Percentiles rank a stretch among this genome's conserved stretches.
Evolutionary conservation across 2,329 filamentous ascomycete genomes (phyloP).

Genomic region (Neopestalotiopsis clavispora): DNA sequence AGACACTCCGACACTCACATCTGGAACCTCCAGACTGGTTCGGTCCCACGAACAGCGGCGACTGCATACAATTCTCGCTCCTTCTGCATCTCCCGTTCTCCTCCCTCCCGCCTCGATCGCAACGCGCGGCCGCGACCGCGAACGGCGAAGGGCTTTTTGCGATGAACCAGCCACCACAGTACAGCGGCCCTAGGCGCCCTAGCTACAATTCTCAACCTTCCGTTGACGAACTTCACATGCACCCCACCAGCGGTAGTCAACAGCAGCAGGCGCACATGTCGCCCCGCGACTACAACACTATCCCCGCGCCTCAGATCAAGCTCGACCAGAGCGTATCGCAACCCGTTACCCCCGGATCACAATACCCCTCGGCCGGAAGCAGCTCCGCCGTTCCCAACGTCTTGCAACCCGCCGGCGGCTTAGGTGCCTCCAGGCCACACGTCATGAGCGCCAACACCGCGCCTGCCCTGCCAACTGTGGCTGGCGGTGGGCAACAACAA

Average conservation of each 20-base stretch:
- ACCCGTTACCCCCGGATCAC: constrained; percentile 38
- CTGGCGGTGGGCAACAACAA: constrained; percentile 41
- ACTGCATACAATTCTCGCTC: background rate
- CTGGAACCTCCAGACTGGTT: background rate
- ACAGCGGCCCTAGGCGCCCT: constrained; percentile 42
- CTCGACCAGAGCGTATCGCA: constrained; percentile 48
- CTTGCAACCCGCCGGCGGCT: constrained; percentile 58
- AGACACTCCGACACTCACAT: background rate
- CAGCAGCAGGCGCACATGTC: constrained; percentile 43
- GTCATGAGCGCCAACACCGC: constrained; percentile 49
- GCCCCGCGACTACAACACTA: constrained; percentile 50
- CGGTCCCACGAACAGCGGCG: background rate
- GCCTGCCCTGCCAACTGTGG: constrained; percentile 52
- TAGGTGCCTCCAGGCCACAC: constrained; percentile 39
- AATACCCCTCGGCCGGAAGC: constrained; percentile 42
- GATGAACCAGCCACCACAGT: constrained; percentile 44
- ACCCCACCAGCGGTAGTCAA: constrained; percentile 47
- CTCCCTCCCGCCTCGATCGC: constrained; percentile 8
- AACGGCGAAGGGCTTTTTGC: constrained; percentile 7
- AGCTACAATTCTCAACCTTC: constrained; percentile 40
- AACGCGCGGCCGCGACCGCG: constrained; percentile 13
- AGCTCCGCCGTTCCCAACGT: constrained; percentile 59
- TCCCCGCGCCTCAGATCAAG: constrained; percentile 53
- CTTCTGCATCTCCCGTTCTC: background rate
- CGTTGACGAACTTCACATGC: constrained; percentile 62